These are phyloP conservation scores for Stramenopiles sp. DNA, from an alignment of 352 stramenopile species.

Conservation along the genomic window DNA sequence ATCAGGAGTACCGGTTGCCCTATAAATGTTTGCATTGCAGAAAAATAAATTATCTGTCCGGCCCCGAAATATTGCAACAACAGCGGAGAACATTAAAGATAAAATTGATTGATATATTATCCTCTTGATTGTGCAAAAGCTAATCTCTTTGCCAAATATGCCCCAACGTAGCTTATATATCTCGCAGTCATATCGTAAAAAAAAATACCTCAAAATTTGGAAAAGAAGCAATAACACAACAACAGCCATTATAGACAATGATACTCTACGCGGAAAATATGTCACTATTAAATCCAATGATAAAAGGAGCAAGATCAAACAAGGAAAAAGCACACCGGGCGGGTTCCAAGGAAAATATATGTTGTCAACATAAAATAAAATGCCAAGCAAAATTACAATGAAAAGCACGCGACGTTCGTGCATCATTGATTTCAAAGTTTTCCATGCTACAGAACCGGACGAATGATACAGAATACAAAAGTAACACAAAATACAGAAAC, in stretches of 20 bases:
- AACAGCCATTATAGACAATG: background rate
- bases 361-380: too few species aligned
- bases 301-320: background rate
- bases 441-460: too few species aligned
- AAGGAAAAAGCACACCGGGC: too few species aligned
- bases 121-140: background rate
- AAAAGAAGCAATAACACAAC: background rate
- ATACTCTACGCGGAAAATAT: background rate
- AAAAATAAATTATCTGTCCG: background rate
- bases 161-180: background rate
- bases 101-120: background rate
- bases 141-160: background rate
- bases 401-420: too few species aligned
- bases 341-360: too few species aligned
- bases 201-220: background rate
- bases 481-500: too few species aligned
- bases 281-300: background rate
- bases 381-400: too few species aligned
- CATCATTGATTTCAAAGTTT: too few species aligned
- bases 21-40: background rate
- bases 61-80: background rate
- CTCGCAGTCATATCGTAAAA: background rate
- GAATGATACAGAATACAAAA: too few species aligned
- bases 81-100: background rate
- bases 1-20: background rate